phyloP scores from a whole-genome alignment of 140 eudicot genomes.

The Stevia rebaudiana region DNA sequence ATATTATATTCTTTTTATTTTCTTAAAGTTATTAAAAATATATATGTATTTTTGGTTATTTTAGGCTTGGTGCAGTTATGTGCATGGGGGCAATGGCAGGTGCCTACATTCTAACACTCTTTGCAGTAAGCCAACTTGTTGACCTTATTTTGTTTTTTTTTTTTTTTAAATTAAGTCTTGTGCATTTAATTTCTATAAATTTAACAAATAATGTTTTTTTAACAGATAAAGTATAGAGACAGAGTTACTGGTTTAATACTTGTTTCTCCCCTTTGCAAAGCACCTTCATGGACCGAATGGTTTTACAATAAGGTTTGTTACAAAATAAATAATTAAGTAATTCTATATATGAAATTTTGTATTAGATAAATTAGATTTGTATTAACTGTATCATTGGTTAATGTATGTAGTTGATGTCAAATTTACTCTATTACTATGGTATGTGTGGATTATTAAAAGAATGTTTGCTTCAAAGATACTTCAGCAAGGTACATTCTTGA shows the following conservation, averaged over 20 bases:
- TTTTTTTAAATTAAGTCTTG: neutral
- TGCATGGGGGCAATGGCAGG: conserved; percentile 99
- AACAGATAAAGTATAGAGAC: conserved; percentile 73
- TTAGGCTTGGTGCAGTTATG: conserved; percentile 97
- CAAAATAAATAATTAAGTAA: neutral
- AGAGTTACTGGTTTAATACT: conserved; percentile 93
- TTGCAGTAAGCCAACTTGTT: conserved; percentile 52
- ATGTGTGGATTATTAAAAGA: conserved; percentile 11
- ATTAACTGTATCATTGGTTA: conserved; percentile 1
- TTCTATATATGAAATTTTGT: neutral
- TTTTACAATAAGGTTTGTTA: conserved; percentile 70
- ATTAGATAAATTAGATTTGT: neutral
- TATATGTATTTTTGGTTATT: conserved; percentile 4
- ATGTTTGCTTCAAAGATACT: conserved; percentile 20
- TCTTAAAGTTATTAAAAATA: neutral
- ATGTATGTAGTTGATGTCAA: conserved; percentile 25
- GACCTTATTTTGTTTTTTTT: too few relatives aligned
- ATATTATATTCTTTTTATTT: neutral
- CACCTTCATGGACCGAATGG: conserved; percentile 99
- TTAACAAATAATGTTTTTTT: conserved; percentile 16
- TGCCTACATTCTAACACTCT: conserved; percentile 85
- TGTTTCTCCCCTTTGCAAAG: conserved; percentile 89
- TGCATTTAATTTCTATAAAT: neutral
- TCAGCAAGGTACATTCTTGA: conserved; percentile 24
- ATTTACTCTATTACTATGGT: conserved; percentile 13